Percentiles rank a stretch among this genome's conserved stretches.
Evolutionary conservation across 345 rosid species (phyloP).

Genomic region (Excoecaria cochinchinensis): DNA sequence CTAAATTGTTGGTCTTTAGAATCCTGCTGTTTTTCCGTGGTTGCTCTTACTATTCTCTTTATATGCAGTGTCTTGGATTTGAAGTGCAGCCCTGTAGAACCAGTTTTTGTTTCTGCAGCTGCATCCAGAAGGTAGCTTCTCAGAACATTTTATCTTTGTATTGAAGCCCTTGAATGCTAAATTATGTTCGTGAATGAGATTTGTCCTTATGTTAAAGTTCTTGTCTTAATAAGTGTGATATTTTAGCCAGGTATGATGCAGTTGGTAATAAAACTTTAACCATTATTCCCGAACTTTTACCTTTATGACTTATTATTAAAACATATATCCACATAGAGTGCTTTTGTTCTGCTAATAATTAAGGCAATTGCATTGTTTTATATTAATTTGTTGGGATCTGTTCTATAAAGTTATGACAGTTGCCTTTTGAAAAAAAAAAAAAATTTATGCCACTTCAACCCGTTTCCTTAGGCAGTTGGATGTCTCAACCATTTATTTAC

Average conservation of each 20-base stretch:
- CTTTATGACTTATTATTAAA: neutral
- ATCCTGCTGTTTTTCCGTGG: constrained; percentile 10
- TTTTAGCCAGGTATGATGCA: neutral
- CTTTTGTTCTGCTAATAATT: neutral
- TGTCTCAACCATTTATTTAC: neutral
- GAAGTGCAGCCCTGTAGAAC: constrained; percentile 78
- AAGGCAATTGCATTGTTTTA: neutral
- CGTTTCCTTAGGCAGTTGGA: neutral
- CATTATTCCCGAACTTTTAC: neutral
- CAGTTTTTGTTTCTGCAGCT: constrained; percentile 72
- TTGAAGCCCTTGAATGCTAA: neutral
- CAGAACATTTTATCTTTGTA: neutral
- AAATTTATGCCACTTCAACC: neutral
- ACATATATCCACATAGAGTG: neutral
- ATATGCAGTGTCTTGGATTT: constrained; percentile 61
- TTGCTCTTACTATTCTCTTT: constrained; percentile 14
- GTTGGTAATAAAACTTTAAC: neutral
- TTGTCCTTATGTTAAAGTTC: neutral
- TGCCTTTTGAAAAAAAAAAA: too few relatives aligned
- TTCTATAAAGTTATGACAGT: neutral
- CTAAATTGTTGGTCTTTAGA: neutral
- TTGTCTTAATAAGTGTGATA: neutral
- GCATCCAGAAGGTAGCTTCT: constrained; percentile 51
- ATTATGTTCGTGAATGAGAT: constrained; percentile 2
- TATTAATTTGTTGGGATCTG: neutral